A percentile compares a stretch with the other conserved stretches of the same genome.
phyloP scores from a whole-genome alignment of 345 rosid species.

The Dipteronia dyeriana region DNA sequence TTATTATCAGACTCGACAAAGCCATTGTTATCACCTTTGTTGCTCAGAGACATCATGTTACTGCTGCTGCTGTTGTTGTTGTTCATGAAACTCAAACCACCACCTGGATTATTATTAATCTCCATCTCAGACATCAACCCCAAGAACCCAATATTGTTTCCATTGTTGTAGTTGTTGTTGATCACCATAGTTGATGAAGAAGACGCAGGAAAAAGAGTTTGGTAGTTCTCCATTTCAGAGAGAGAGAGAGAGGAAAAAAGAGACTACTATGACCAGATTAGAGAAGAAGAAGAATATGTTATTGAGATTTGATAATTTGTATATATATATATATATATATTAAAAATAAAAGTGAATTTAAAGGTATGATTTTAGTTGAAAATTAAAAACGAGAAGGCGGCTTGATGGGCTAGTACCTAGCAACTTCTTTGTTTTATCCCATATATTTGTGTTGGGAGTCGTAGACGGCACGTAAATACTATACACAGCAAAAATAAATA shows the following conservation, averaged over 20 bases:
- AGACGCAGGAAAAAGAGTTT: conserved; percentile 26
- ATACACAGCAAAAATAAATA: neutral
- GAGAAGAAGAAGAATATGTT: neutral
- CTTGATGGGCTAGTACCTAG: neutral
- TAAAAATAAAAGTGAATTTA: neutral
- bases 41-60: neutral
- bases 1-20: conserved; percentile 24
- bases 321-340: no score
- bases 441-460: conserved; percentile 12
- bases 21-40: neutral
- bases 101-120: neutral
- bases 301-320: neutral
- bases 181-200: conserved; percentile 23
- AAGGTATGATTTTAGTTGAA: neutral
- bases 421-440: conserved; percentile 15
- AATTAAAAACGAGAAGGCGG: conserved; percentile 11
- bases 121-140: conserved; percentile 35
- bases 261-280: neutral
- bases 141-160: conserved; percentile 26
- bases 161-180: neutral
- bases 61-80: neutral
- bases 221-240: conserved; percentile 25
- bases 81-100: neutral
- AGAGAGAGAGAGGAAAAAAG: neutral
- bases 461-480: conserved; percentile 38